Evolutionary conservation across 83 land plant genomes (phyloP).

Genomic region (Larix sibirica): DNA sequence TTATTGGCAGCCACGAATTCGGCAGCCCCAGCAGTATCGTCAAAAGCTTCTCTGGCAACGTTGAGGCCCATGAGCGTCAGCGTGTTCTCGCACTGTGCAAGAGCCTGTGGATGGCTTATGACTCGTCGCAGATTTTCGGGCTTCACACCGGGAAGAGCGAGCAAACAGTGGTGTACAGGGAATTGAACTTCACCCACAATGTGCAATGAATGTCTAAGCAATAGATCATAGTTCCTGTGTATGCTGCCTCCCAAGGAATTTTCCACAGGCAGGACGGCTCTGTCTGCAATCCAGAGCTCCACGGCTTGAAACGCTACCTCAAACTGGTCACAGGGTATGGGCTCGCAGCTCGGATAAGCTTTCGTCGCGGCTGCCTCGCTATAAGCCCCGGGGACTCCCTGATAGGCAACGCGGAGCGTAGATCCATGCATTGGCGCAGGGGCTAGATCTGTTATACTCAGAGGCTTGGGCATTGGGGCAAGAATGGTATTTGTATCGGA

Average conservation of each 20-base stretch:
- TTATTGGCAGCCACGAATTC: slow-evolving; percentile 52
- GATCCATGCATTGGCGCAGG: slow-evolving; percentile 78
- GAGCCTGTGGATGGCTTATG: slow-evolving; percentile 55
- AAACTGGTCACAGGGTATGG: slow-evolving; percentile 76
- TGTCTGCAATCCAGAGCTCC: slow-evolving; percentile 74
- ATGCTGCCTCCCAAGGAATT: slow-evolving; percentile 75
- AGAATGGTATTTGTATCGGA: neutral
- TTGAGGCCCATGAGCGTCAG: slow-evolving; percentile 33
- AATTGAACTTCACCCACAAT: slow-evolving; percentile 81
- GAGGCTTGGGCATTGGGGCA: neutral
- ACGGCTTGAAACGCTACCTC: slow-evolving; percentile 42
- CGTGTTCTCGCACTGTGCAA: slow-evolving; percentile 42
- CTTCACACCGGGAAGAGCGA: slow-evolving; percentile 64
- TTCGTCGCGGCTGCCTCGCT: slow-evolving; percentile 73
- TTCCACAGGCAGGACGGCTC: slow-evolving; percentile 79
- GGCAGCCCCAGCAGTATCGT: slow-evolving; percentile 58
- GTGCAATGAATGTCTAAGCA: slow-evolving; percentile 74
- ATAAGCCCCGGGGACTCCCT: slow-evolving; percentile 76
- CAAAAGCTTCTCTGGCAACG: slow-evolving; percentile 23
- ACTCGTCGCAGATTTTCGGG: slow-evolving; percentile 55
- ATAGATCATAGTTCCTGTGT: slow-evolving; percentile 75
- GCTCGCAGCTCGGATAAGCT: slow-evolving; percentile 67
- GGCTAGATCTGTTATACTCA: slow-evolving; percentile 17
- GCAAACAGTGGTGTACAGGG: slow-evolving; percentile 79
- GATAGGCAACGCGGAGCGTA: slow-evolving; percentile 68